Evolutionary conservation across 768 basidiomycete species (phyloP).

Genomic region (Tricholoma saponaceum): DNA sequence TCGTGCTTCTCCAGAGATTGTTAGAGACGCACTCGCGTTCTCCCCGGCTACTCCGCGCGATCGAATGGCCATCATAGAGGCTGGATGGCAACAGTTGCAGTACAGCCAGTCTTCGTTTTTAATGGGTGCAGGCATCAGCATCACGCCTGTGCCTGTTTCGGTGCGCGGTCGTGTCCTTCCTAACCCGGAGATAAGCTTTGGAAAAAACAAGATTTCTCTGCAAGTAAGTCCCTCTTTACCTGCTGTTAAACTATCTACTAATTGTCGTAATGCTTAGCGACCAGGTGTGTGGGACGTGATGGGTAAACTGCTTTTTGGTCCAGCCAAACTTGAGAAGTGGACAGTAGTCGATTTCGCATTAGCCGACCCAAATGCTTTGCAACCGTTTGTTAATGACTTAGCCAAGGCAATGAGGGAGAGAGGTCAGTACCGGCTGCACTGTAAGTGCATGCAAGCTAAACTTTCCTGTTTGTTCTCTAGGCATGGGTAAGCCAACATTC

Average conservation of each 20-base stretch:
- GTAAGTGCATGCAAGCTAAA: neutral
- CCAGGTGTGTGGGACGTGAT: slow-evolving; percentile 30
- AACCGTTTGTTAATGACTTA: slow-evolving; percentile 18
- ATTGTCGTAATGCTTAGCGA: slow-evolving; percentile 7
- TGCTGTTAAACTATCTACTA: neutral
- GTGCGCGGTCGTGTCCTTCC: slow-evolving; percentile 34
- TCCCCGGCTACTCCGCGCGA: slow-evolving; percentile 21
- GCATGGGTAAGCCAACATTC: slow-evolving; percentile 11
- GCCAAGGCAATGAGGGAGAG: slow-evolving; percentile 17
- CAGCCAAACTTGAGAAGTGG: slow-evolving; percentile 17
- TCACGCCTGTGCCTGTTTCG: slow-evolving; percentile 23
- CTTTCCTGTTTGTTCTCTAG: neutral
- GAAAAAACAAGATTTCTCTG: slow-evolving; percentile 1
- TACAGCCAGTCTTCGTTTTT: slow-evolving; percentile 37
- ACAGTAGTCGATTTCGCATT: slow-evolving; percentile 23
- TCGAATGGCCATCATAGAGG: slow-evolving; percentile 18
- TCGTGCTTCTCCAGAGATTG: slow-evolving; percentile 25
- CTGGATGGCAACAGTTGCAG: slow-evolving; percentile 31
- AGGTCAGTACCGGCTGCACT: slow-evolving; percentile 14
- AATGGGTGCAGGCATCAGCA: slow-evolving; percentile 31
- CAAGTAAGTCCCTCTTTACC: slow-evolving; percentile 7
- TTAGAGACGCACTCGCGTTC: slow-evolving; percentile 25
- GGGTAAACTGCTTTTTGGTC: slow-evolving; percentile 17
- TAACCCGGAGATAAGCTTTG: slow-evolving; percentile 29
- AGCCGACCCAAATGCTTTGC: slow-evolving; percentile 8